Conservation (phyloP, 345 rosid genomes). For the Arabidopsis arenosa region DNA sequence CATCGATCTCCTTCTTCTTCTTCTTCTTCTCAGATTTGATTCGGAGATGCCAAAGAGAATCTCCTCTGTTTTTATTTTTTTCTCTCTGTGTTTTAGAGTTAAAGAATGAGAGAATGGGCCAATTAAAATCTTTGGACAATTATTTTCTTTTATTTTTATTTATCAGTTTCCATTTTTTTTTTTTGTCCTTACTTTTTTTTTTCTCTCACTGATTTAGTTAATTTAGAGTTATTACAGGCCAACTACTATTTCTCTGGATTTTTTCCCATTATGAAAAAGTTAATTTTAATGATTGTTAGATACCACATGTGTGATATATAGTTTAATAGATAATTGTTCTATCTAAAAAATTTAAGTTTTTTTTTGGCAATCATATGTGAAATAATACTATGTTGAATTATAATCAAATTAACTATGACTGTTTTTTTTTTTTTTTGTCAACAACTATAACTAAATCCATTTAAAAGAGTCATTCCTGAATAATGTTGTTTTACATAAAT, state of each 20-base stretch:
- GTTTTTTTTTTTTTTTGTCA: no score
- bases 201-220: not conserved
- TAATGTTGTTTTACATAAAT: no score
- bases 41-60: constrained; percentile 42
- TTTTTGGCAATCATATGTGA: no score
- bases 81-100: constrained; percentile 6
- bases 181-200: not conserved
- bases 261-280: not conserved
- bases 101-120: constrained; percentile 9
- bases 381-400: no score
- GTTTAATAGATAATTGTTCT: no score
- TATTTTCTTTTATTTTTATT: not conserved
- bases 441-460: no score
- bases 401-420: no score
- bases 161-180: not conserved
- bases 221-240: not conserved
- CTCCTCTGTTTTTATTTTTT: constrained; percentile 6
- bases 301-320: not conserved
- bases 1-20: constrained; percentile 37
- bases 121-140: not conserved
- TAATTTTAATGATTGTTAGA: not conserved
- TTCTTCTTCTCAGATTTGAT: constrained; percentile 30
- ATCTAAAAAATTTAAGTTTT: no score
- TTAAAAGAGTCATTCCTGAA: no score
- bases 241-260: not conserved